phyloP scores from a whole-genome alignment of 345 rosid genomes.

The Brassica incana region DNA sequence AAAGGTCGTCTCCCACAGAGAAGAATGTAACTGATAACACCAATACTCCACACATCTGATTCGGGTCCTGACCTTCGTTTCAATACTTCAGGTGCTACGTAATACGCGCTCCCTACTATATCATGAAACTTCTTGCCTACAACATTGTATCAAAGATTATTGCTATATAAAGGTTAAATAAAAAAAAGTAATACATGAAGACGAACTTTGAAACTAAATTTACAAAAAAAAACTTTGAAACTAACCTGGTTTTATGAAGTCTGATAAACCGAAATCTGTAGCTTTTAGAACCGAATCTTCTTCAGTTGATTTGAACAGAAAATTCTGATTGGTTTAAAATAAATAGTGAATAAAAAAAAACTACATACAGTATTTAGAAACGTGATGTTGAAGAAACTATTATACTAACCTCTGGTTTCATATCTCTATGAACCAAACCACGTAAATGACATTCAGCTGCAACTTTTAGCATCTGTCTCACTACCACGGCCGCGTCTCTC shows the following conservation, averaged over 20 bases:
- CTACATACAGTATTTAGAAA: background rate
- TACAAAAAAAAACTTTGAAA: background rate
- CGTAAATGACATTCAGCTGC: constrained; percentile 94
- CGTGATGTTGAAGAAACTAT: background rate
- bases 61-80: constrained; percentile 95
- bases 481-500: constrained; percentile 79
- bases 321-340: constrained; percentile 52
- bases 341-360: background rate
- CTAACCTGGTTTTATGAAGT: constrained; percentile 83
- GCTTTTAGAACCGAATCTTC: constrained; percentile 85
- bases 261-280: constrained; percentile 98
- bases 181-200: background rate
- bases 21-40: constrained; percentile 91
- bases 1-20: constrained; percentile 96
- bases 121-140: constrained; percentile 52
- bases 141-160: background rate
- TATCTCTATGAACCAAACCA: constrained; percentile 93
- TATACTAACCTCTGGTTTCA: constrained; percentile 97
- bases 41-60: constrained; percentile 99
- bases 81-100: constrained; percentile 98
- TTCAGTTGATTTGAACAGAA: constrained; percentile 81
- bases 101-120: constrained; percentile 93
- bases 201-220: background rate
- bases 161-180: background rate
- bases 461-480: constrained; percentile 89